Percentiles rank a stretch among this genome's conserved stretches.
phyloP scores from a whole-genome alignment of 495 filamentous ascomycete genomes.

The Aeminium ludgeri region DNA sequence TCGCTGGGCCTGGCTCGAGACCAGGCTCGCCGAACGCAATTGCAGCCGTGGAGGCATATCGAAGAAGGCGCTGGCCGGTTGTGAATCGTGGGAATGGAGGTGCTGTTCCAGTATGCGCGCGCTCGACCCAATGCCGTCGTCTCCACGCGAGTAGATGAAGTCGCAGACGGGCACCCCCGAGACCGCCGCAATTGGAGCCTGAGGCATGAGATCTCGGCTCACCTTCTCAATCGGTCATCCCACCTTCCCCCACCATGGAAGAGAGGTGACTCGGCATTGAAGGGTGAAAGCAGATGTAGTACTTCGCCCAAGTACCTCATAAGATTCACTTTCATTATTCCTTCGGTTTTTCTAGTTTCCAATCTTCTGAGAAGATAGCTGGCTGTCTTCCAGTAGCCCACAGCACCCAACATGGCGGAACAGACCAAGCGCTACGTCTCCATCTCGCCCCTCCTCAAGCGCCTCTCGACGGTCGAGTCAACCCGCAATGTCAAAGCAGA shows the following conservation, averaged over 20 bases:
- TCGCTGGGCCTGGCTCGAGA: not conserved
- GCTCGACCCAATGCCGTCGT: too few species aligned
- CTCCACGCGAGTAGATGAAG: too few species aligned
- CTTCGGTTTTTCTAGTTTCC: not conserved
- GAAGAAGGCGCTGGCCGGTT: not conserved
- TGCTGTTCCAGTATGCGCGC: not conserved
- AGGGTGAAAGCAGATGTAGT: too few species aligned
- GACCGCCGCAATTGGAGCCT: too few species aligned
- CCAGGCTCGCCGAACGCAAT: not conserved
- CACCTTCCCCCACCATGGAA: not conserved
- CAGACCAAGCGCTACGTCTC: slow-evolving; percentile 31
- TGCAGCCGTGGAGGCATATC: slow-evolving; percentile 2
- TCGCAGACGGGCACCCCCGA: too few species aligned
- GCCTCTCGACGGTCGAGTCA: slow-evolving; percentile 51
- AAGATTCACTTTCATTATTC: too few species aligned
- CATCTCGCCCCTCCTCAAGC: slow-evolving; percentile 65
- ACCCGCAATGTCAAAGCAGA: slow-evolving; percentile 49
- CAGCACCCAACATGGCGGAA: not conserved
- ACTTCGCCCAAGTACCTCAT: too few species aligned
- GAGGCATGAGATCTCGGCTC: too few species aligned
- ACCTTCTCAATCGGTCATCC: too few species aligned
- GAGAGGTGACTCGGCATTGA: not conserved
- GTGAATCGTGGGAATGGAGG: slow-evolving; percentile 7
- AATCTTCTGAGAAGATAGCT: not conserved
- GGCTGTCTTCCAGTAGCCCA: too few species aligned